Base-by-base conservation (phyloP, 2,329 filamentous ascomycete genomes). In the Penicillium sp. region DNA sequence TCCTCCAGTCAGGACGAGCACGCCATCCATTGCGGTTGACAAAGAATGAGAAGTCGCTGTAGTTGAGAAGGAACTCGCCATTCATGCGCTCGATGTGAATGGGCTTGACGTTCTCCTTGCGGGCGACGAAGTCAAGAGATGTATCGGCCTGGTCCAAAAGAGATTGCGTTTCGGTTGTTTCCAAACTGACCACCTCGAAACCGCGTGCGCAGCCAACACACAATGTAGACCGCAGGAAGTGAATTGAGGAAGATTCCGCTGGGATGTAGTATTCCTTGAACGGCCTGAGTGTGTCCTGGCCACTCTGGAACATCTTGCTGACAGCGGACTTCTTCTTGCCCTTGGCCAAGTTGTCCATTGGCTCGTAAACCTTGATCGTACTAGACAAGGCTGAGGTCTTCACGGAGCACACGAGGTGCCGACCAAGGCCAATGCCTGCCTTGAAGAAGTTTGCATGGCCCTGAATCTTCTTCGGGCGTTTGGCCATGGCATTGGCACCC, bases 261-360 rank as follows among this genome's bases (percentile, higher is more conserved):
- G 93, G 93, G 53, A 98, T 96, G 72, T 98, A 98, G 66, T 96
- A 97, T 76, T 98, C 93, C 79, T 95, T 95, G 79, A 95, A 95
- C 10, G 92, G 89, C 73, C 95, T 95, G 56, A 98, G 81, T 61
- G 95, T 89, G 70, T 98, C 93, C 68, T 96, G 91, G 7, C 90
- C 89, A 58, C 82, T 85, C 54, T 89, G 89, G 73, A 98, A 92
- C 84, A 98, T 95, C 75, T 95, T 95, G 59, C 88, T 86, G 52
- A 98, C 85, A 15, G 93, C 92, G 64, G 91, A 93, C 68, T 95
- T 95, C 76, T 95, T 96, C 77, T 93, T 95, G 50, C 88, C 89
- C 75, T 91, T 93, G 47, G 87, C 86, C 79, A 95, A 87, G 54
- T 89, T 87, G 67, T 97, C 93, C 73, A 95, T 95, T 1, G 93